Base-by-base conservation (phyloP, 192 early-diverging fungal species). In the Backusella tuberculispora region DNA sequence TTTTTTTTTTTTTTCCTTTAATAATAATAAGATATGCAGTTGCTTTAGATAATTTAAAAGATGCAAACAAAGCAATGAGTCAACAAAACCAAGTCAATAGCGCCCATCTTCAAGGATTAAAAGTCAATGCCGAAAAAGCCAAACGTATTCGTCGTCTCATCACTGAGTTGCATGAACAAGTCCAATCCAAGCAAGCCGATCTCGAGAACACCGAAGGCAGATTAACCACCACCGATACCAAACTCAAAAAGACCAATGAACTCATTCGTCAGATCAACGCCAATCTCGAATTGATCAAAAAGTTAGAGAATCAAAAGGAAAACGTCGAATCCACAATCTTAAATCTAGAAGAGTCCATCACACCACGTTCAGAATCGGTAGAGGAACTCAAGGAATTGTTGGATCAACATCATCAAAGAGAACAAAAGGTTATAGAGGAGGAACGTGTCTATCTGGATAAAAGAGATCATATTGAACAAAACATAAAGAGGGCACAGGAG, bases 11-110 rank as follows among this genome's bases (percentile, higher is more conserved):
- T 29, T 56, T 41, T 21, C 8, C 1, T 13, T 12, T 9, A 21
- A 21, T 60, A 60, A 56, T 19, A 50, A 50, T 19, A 8, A 50
- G 50, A 21, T 69, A 69, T 13, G 38, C 13, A 7, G 43, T 43
- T 9, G 42, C 42, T 14, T 24, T 41, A 0, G 53, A 72, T 13
- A 5, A 14, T 0, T 13, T 72, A 69, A 88, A 92, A 50, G 86
- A 93, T 10, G 9, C 12, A 74, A 69, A 76, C 0, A 73, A 80
- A 13, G 86, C 93, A 19, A 81, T 97, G 4, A 90, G 89, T 24
- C 77, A 92, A 4, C 83, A 92, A 53, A 80, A 88, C 29, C 71
- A 81, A 3, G 12, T 24, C 2, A 26, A 44, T 37, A 72, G 63
- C 10, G 15, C 24, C 14, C n/a, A 21, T 1, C 14, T 72, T 12